phyloP scores from a whole-genome alignment of 345 rosid genomes.

The Pistacia integerrima region DNA sequence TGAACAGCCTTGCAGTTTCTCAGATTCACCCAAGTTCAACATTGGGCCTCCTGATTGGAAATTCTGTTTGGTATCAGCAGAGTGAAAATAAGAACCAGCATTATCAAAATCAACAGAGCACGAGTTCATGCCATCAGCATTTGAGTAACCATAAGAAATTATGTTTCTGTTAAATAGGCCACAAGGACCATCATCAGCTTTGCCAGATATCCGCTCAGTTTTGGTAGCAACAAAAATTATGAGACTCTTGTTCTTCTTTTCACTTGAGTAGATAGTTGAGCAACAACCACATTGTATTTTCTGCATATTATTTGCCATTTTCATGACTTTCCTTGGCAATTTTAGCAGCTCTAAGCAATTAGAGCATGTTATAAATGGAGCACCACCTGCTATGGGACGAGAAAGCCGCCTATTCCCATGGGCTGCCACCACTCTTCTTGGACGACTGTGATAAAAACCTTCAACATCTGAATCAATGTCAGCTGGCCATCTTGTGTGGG shows the following conservation, averaged over 20 bases:
- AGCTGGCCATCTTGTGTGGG: constrained; percentile 34
- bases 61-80: constrained; percentile 14
- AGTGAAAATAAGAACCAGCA: constrained; percentile 14
- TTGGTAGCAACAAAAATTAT: constrained; percentile 33
- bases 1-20: constrained; percentile 21
- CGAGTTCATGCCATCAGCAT: constrained; percentile 17
- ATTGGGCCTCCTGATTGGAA: constrained; percentile 18
- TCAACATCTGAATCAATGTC: constrained; percentile 33
- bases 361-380: constrained; percentile 64
- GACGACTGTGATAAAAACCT: constrained; percentile 32
- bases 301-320: constrained; percentile 31
- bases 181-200: constrained; percentile 21
- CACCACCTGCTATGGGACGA: constrained; percentile 62
- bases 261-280: constrained; percentile 41
- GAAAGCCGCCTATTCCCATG: constrained; percentile 31
- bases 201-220: constrained; percentile 7
- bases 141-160: constrained; percentile 16
- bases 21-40: constrained; percentile 19
- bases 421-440: constrained; percentile 31
- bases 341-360: constrained; percentile 60
- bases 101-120: constrained; percentile 19
- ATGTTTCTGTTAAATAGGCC: constrained; percentile 4
- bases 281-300: constrained; percentile 67
- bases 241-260: constrained; percentile 44
- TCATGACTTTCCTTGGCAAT: constrained; percentile 49